Base-by-base conservation (phyloP, 192 early-diverging fungal species). In the Backusella tuberculispora region DNA sequence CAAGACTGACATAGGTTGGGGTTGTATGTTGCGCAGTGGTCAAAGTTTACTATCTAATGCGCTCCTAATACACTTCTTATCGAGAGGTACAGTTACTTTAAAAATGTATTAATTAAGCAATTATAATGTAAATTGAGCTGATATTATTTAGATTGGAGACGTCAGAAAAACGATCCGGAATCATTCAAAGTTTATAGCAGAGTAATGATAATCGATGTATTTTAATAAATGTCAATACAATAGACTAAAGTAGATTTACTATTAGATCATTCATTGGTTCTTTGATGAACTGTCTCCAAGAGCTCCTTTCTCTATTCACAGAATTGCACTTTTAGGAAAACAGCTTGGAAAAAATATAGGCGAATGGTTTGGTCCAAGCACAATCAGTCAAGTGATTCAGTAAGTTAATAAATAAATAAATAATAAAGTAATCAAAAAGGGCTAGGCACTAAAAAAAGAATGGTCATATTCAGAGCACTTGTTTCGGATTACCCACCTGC, bases 361-460 rank as follows among this genome's bases (percentile, higher is more conserved):
- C 29, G 90, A 97, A 81, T 99, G 98, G 97, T 99, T 98, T 88
- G 98, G 97, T 0, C 98, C 98, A 2, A 89, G 88, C 37, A 97
- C 92, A 14, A 93, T 93, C 12, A 91, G 92, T 19, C 92, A 94
- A 73, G 92, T 92, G 37, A 87, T 92, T 4, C 89, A 89, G 93
- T 93, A 87, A 69, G 84, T 73, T 15, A 46, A n/a, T 3, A 13
- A 34, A 34, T 40, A 10, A 26, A 4, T 38, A 41, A 75, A 10
- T 79, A 76, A 29, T 76, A 43, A 46, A 9, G 24, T 4, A 48
- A 43, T 69, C 21, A 9, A 69, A 42, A 40, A 14, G 34, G 4
- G 29, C 3, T 66, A 29, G 64, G 17, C 12, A 29, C 21, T 65
- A 29, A 37, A 14, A 34, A 19, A 38, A 34, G 0, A 34, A 34